Percentiles rank a stretch among this genome's conserved stretches.
Evolutionary conservation across 208 protist genomes (phyloP).

Genomic region (Acanthamoeba polyphaga): DNA sequence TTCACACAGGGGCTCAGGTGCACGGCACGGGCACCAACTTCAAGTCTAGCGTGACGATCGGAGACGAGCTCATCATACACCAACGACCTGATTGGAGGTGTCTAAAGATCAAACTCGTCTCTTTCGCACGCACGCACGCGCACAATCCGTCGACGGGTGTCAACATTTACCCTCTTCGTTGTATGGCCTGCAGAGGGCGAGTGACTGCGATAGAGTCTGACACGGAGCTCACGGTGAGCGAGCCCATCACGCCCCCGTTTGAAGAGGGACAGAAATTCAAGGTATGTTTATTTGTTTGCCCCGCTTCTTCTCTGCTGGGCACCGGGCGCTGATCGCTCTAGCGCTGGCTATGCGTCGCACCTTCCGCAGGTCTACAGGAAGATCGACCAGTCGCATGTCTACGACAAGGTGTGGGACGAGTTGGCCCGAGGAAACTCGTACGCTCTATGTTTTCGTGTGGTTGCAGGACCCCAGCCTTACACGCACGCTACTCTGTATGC

Average conservation of each 20-base stretch:
- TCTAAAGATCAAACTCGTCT: not conserved
- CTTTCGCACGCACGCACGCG: too few species aligned
- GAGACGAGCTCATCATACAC: constrained; percentile 2
- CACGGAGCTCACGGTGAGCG: not conserved
- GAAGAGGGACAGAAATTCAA: constrained; percentile 1
- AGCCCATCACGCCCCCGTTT: not conserved
- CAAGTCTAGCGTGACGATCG: not conserved
- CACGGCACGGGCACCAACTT: not conserved
- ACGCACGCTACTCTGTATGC: too few species aligned
- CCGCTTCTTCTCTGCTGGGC: not conserved
- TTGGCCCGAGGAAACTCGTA: constrained; percentile 8
- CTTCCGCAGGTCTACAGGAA: not conserved
- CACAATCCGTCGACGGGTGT: too few species aligned
- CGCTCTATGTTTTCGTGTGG: not conserved
- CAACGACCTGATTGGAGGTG: constrained; percentile 1
- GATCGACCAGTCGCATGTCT: constrained; percentile 54
- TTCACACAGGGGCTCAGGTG: not conserved
- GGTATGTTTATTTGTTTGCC: not conserved
- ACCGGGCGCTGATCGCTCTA: not conserved
- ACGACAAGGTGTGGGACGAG: constrained; percentile 41
- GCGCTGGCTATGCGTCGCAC: not conserved
- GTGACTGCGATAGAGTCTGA: constrained; percentile 5
- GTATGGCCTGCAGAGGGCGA: not conserved
- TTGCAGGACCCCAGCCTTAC: not conserved
- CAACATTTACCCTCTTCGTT: not conserved